These are phyloP conservation scores for Pyronema omphalodes DNA, from an alignment of 495 filamentous ascomycete genomes.

Conservation along the genomic window DNA sequence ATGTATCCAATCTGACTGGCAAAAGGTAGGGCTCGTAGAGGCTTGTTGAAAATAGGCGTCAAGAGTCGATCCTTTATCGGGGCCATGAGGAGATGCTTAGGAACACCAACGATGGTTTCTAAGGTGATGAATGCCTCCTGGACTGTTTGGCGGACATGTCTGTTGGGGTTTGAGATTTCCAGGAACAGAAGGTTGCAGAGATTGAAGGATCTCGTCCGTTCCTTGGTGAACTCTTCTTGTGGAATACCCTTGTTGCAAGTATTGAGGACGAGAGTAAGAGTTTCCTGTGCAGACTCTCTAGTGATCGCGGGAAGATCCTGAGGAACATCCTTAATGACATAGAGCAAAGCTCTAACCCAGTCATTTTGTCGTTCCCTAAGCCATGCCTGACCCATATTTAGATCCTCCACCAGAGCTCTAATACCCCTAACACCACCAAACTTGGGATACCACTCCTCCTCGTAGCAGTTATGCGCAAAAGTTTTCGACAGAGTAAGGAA, in stretches of 20 bases:
- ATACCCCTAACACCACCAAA: constrained; percentile 82
- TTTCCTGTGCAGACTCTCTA: constrained; percentile 58
- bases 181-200: constrained; percentile 67
- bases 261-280: constrained; percentile 55
- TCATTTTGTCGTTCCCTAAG: constrained; percentile 61
- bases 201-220: constrained; percentile 41
- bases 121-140: constrained; percentile 66
- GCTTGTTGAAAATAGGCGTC: constrained; percentile 81
- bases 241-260: constrained; percentile 54
- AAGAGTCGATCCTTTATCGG: constrained; percentile 77
- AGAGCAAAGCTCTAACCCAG: constrained; percentile 69
- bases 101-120: constrained; percentile 50
- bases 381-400: constrained; percentile 73
- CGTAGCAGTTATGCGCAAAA: constrained; percentile 86
- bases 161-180: constrained; percentile 87
- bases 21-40: constrained; percentile 78
- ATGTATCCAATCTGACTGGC: constrained; percentile 91
- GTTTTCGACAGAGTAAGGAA: constrained; percentile 61
- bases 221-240: constrained; percentile 55
- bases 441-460: constrained; percentile 96
- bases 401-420: constrained; percentile 54
- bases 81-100: constrained; percentile 67
- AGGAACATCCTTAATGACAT: constrained; percentile 95
- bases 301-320: constrained; percentile 77
- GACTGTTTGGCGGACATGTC: constrained; percentile 71